These are phyloP conservation scores for Globisporangium perplexum DNA, from an alignment of 352 stramenopile species.

Conservation along the genomic window DNA sequence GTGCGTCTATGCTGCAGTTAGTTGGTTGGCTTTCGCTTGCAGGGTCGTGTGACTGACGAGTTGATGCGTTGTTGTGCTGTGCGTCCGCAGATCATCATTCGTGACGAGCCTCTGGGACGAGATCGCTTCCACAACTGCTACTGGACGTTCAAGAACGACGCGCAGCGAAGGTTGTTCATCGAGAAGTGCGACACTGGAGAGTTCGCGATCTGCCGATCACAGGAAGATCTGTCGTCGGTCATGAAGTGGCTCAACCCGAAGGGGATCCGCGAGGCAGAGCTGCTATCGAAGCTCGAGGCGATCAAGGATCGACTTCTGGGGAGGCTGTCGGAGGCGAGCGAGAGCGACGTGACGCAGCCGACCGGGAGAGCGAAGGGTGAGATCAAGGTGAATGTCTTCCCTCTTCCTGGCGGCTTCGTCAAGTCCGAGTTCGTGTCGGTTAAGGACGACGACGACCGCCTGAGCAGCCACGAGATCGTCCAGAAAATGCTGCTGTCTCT, in stretches of 20 bases:
- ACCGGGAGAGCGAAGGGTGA: conserved; percentile 23
- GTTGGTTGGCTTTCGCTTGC: not conserved
- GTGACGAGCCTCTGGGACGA: conserved; percentile 56
- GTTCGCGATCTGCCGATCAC: conserved; percentile 41
- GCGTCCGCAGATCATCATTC: conserved; percentile 41
- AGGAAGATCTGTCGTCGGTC: conserved; percentile 35
- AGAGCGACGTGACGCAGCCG: conserved; percentile 8
- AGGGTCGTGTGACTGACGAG: not conserved
- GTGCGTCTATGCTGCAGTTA: conserved; percentile 9
- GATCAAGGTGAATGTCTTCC: conserved; percentile 62
- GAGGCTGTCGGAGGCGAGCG: conserved; percentile 18
- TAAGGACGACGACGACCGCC: conserved; percentile 27
- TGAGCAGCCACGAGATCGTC: conserved; percentile 39
- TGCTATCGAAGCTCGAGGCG: conserved; percentile 50
- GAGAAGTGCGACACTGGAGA: conserved; percentile 58
- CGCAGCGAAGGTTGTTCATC: conserved; percentile 53
- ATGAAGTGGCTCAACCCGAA: conserved; percentile 75
- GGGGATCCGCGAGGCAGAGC: conserved; percentile 53
- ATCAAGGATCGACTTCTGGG: conserved; percentile 33
- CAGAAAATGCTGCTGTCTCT: conserved; percentile 62
- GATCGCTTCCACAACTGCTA: conserved; percentile 79
- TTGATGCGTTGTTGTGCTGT: not conserved
- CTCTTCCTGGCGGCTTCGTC: conserved; percentile 43
- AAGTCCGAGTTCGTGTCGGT: conserved; percentile 45
- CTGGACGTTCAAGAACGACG: conserved; percentile 72